A percentile compares a stretch with the other conserved stretches of the same genome.
These are phyloP conservation scores for Acanthamoeba culbertsoni DNA, from an alignment of 208 protist species.

Conservation along the genomic window DNA sequence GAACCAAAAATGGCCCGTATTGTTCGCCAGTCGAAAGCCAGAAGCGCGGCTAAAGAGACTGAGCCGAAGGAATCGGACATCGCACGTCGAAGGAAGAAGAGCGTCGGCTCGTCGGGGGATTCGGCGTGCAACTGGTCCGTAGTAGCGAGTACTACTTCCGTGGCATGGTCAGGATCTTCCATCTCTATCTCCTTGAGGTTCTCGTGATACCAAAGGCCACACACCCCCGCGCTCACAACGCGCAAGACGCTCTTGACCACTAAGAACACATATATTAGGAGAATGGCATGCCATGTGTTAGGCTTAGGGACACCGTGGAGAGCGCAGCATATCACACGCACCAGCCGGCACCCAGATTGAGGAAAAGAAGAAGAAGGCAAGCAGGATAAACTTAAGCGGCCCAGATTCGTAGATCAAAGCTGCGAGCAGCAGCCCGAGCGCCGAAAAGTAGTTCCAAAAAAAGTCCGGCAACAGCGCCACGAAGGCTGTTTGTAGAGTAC, in stretches of 20 bases:
- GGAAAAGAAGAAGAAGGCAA: not conserved
- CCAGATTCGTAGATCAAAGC: not conserved
- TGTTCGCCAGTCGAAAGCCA: slow-evolving; percentile 62
- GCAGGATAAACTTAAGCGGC: not conserved
- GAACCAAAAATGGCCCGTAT: slow-evolving; percentile 37
- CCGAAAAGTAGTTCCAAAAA: not conserved
- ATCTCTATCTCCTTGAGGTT: not conserved
- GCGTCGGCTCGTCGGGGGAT: not conserved
- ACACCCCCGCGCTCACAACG: slow-evolving; percentile 50
- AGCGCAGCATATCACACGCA: not conserved
- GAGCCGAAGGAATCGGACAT: slow-evolving; percentile 73
- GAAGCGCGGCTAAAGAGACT: slow-evolving; percentile 65
- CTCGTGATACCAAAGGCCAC: slow-evolving; percentile 28
- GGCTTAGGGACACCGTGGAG: not conserved
- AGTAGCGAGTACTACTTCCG: too few species aligned
- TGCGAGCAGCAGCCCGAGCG: not conserved
- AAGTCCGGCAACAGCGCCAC: not conserved
- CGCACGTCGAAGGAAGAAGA: not conserved
- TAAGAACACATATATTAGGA: not conserved
- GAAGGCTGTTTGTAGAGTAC: not conserved
- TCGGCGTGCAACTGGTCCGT: not conserved
- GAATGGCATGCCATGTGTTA: not conserved
- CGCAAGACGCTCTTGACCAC: not conserved
- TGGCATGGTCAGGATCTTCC: slow-evolving; percentile 1
- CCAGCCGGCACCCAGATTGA: not conserved